Evolutionary conservation across 2,329 filamentous ascomycete genomes (phyloP).

Genomic region (Colletotrichum somersetense): DNA sequence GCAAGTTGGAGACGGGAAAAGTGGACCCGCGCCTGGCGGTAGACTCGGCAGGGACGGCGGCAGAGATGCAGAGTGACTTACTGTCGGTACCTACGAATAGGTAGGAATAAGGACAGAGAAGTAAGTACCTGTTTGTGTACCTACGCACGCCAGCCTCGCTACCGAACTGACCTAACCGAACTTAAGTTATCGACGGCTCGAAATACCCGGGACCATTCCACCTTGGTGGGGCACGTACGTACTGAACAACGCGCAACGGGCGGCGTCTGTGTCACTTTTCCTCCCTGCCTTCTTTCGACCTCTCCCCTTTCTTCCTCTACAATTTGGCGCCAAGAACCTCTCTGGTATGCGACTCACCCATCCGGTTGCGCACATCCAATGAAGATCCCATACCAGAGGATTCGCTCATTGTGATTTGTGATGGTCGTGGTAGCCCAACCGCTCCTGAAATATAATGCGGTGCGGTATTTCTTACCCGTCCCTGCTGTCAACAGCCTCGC

Average conservation of each 20-base stretch:
- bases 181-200: background rate
- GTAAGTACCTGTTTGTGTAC: background rate
- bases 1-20: background rate
- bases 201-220: background rate
- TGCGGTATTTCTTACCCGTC: conserved; percentile 13
- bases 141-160: background rate
- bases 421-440: background rate
- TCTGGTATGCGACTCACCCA: background rate
- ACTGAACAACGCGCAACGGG: conserved; percentile 6
- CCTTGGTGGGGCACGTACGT: background rate
- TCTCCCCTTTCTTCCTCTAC: background rate
- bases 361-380: background rate
- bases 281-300: background rate
- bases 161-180: background rate
- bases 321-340: background rate
- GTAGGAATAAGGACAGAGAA: background rate
- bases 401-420: conserved; percentile 1
- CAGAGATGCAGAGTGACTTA: background rate
- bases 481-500: background rate
- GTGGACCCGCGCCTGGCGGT: background rate
- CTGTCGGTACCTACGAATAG: too few species aligned
- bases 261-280: background rate
- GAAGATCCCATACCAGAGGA: background rate
- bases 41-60: conserved; percentile 2
- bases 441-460: background rate